Base-by-base conservation (phyloP, 257 asterid species). In the Datura wrightii region DNA sequence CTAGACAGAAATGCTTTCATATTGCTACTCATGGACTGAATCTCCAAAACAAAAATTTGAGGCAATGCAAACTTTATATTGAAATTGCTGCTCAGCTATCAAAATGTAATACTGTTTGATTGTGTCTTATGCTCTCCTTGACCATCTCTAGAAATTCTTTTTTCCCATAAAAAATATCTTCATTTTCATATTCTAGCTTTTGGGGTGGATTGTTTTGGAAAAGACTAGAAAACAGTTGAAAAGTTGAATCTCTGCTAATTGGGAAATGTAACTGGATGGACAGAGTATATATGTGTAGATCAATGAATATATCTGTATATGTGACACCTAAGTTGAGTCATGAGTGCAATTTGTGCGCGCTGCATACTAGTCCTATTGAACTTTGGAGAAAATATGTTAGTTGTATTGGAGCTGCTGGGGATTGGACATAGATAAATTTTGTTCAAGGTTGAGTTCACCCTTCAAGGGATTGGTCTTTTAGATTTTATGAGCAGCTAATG, bases 11-110 rank as follows among this genome's bases (percentile, higher is more conserved):
- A 10, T n/a, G 56, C 42, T 18, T 60, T 60, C 41, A 69, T 69
- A 69, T 18, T 16, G 79, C 34, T 70, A 70, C 55, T 42, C 55
- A 41, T 70, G 54, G 79, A 70, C 19, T 70, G 54, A 41, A 70
- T 70, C 79, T 70, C 79, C 54, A 9, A 18, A 70, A 41, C 79
- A 18, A 70, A 41, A 42, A n/a, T 4, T 71, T 42, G 54, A 42
- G 55, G 54, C 18, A 16, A 18, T 70, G 55, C 11, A 9, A 7
- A 70, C 55, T 70, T 41, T 41, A 41, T 70, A 70, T 4, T 18
- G 53, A 70, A 41, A 70, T 70, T 41, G 79, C 36, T 70, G 36
- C 79, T 70, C 36, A 69, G 78, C 52, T 39, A 39, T 39, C 79
- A 69, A 37, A 69, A 5, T 69, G 53, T 39, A 39, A 41, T 41